Base-by-base conservation (phyloP, 306 rosid species). In the Senna siamea region DNA sequence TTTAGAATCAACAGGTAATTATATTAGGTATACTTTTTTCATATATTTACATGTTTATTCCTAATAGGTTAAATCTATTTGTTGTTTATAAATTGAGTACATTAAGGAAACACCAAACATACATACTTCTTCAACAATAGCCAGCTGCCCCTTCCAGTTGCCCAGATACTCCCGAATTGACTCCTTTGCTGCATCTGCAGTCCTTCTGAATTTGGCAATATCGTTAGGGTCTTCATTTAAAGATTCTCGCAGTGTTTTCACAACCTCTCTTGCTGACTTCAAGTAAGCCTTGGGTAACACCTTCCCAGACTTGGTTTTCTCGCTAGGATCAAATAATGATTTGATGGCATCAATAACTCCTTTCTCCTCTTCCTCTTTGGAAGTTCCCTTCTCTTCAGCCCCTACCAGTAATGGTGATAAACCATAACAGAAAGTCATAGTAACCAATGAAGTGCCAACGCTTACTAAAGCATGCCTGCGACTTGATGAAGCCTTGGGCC, bases 141-240 rank as follows among this genome's bases (percentile, higher is more conserved):
- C 69, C 55, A 83, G 85, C 11, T 92, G 79, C 32, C 99, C 99
- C 79, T 84, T 79, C 99, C 99, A 94, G 59, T 66, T 88, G 84
- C 93, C 76, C 77, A 94, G 72, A 77, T 85, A 92, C 73, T 92
- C 95, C 15, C 95, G 87, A 66, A 94, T 94, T 0, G 97, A 87
- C 64, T 92, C 96, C 88, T 88, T 94, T 26, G 97, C 95, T 22
- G 92, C 88, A 63, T 94, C 97, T n/a, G 99, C 99, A n/a, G 88
- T 89, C 7, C 99, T 56, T 78, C 97, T 83, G 30, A 94, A 94
- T 58, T 89, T 89, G 2, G 96, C 93, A 65, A 13, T 75, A 30
- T 92, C 88, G 34, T 81, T 76, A 34, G 92, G 74, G 67, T 76
- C 84, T 83, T 89, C 95, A 22, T 88, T 85, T 48, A 94, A 40